phyloP scores from a whole-genome alignment of 352 stramenopile genomes.

The Globisporangium carolinianum region DNA sequence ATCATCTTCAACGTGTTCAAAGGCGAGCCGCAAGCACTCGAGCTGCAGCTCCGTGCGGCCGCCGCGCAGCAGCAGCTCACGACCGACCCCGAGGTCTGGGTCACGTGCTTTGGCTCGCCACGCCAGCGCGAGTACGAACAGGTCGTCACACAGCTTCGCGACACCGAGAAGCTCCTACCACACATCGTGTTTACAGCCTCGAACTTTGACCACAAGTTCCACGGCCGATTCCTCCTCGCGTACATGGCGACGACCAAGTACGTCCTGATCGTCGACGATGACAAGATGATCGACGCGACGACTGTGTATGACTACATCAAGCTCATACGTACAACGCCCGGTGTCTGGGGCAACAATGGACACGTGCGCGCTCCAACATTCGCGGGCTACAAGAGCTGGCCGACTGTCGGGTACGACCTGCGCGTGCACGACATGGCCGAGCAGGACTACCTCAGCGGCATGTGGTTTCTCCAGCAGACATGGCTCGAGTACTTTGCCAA shows the following conservation, averaged over 20 bases:
- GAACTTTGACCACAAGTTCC: conserved; percentile 49
- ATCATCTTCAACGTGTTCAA: conserved; percentile 77
- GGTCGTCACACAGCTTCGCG: conserved; percentile 25
- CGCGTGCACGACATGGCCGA: conserved; percentile 25
- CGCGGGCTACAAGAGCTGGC: conserved; percentile 46
- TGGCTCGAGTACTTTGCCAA: conserved; percentile 66
- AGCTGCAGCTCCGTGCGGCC: conserved; percentile 33
- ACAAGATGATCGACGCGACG: conserved; percentile 37
- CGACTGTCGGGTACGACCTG: conserved; percentile 22
- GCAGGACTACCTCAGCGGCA: conserved; percentile 56
- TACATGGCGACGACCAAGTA: conserved; percentile 55
- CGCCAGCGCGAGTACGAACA: conserved; percentile 31
- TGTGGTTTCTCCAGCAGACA: conserved; percentile 58
- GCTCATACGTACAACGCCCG: conserved; percentile 30
- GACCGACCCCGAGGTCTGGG: conserved; percentile 36
- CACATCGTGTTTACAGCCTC: conserved; percentile 34
- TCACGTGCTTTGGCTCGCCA: conserved; percentile 57
- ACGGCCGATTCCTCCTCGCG: conserved; percentile 39
- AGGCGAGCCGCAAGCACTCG: conserved; percentile 31
- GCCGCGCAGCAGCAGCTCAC: conserved; percentile 27
- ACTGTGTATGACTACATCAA: conserved; percentile 35
- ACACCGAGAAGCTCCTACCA: conserved; percentile 12
- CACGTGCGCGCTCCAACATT: conserved; percentile 36
- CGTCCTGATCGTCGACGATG: conserved; percentile 40
- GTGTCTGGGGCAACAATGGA: conserved; percentile 47